Conservation (phyloP, 2,329 filamentous ascomycete genomes). For the Chlorencoelia australis region DNA sequence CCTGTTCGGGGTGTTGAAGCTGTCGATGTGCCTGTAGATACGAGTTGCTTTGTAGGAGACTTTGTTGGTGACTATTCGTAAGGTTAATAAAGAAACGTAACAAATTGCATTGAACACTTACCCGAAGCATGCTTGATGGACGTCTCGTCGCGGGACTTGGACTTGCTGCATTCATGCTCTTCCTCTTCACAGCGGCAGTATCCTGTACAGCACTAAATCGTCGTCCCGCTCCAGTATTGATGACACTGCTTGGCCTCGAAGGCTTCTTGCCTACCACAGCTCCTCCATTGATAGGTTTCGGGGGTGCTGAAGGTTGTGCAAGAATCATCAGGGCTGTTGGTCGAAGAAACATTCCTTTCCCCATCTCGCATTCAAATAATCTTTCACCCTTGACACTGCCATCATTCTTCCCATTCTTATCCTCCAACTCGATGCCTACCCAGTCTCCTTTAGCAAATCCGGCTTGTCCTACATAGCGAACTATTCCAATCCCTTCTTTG, state of each 20-base stretch:
- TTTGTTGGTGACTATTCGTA: conserved; percentile 58
- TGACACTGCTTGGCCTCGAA: conserved; percentile 37
- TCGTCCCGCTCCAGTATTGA: conserved; percentile 23
- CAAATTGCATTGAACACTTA: conserved; percentile 28
- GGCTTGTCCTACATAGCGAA: conserved; percentile 75
- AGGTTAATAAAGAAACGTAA: conserved; percentile 15
- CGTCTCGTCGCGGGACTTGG: conserved; percentile 59
- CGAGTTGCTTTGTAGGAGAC: conserved; percentile 66
- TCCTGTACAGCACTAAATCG: conserved; percentile 40
- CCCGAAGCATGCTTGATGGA: conserved; percentile 46
- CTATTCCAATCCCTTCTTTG: conserved; percentile 62
- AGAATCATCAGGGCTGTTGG: conserved; percentile 56
- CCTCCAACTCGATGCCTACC: conserved; percentile 82
- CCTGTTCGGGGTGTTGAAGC: conserved; percentile 50
- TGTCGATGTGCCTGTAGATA: conserved; percentile 41
- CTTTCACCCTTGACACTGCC: conserved; percentile 78
- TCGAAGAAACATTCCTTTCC: conserved; percentile 73
- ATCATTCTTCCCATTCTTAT: conserved; percentile 83
- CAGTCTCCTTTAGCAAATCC: conserved; percentile 75
- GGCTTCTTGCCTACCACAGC: conserved; percentile 26
- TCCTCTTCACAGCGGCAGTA: conserved; percentile 46
- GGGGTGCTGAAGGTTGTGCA: conserved; percentile 37
- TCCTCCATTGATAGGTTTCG: conserved; percentile 23
- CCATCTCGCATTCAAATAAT: conserved; percentile 80
- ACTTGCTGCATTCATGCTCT: conserved; percentile 62